Evolutionary conservation across 2,329 filamentous ascomycete species (phyloP).

Genomic region (Cercospora nicotianae): DNA sequence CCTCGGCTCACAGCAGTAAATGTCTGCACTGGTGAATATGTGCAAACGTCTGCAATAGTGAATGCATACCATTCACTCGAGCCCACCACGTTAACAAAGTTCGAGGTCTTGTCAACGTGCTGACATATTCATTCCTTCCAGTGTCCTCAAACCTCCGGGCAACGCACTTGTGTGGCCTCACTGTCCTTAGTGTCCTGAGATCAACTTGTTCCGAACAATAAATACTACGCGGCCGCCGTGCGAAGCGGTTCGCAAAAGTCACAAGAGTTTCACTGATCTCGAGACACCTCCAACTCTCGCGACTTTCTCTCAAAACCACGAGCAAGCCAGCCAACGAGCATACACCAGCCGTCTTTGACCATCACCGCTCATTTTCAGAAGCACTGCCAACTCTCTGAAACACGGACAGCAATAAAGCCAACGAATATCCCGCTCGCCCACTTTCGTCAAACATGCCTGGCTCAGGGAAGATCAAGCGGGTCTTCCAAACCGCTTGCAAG

Average conservation of each 20-base stretch:
- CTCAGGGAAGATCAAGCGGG: not conserved
- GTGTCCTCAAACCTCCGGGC: not conserved
- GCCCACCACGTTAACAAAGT: not conserved
- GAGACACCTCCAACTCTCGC: not conserved
- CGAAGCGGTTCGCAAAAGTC: not conserved
- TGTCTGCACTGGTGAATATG: not conserved
- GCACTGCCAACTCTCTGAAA: not conserved
- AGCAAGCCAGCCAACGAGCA: not conserved
- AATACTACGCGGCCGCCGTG: not conserved
- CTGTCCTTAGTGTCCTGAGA: not conserved
- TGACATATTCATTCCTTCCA: not conserved
- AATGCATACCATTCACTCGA: not conserved
- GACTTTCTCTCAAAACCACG: not conserved
- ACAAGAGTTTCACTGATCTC: not conserved
- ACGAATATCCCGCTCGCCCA: not conserved
- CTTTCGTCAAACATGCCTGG: not conserved
- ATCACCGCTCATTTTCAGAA: not conserved
- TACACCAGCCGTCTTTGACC: not conserved
- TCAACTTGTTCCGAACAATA: not conserved
- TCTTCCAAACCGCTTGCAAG: not conserved
- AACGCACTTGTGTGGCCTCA: not conserved
- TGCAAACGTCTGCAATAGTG: not conserved
- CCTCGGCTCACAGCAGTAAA: not conserved
- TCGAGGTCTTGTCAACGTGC: not conserved
- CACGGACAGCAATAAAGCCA: not conserved